Conservation (phyloP, 345 rosid genomes). For the Cardamine resedifolia region DNA sequence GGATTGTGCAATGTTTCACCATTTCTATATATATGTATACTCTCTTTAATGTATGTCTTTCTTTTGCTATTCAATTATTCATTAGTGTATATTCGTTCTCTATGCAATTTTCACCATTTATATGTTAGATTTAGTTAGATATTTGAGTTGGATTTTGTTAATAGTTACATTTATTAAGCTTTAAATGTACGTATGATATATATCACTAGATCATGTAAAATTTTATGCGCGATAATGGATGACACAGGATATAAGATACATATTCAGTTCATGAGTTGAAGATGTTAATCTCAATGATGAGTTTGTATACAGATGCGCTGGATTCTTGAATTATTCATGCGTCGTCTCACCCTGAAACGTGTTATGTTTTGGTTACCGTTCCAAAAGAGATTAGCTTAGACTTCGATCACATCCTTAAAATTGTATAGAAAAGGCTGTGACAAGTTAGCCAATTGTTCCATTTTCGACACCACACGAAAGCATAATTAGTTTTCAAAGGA, state of each 20-base stretch:
- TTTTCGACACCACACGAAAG: slow-evolving; percentile 16
- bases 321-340: neutral
- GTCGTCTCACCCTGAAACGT: slow-evolving; percentile 3
- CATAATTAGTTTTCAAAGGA: slow-evolving; percentile 11
- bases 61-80: neutral
- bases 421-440: neutral
- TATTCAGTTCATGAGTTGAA: neutral
- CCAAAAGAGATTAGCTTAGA: neutral
- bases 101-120: neutral
- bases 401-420: neutral
- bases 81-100: neutral
- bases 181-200: neutral
- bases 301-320: neutral
- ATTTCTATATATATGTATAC: neutral
- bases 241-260: too few relatives aligned
- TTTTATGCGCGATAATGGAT: neutral
- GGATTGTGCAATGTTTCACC: slow-evolving; percentile 5
- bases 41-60: neutral
- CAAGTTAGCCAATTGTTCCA: neutral
- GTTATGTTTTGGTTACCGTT: neutral
- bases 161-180: neutral
- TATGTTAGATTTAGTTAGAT: neutral
- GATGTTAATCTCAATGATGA: neutral
- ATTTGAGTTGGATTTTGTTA: neutral
- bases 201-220: neutral